phyloP scores from a whole-genome alignment of 306 rosid genomes.

The Astragalus membranaceus region DNA sequence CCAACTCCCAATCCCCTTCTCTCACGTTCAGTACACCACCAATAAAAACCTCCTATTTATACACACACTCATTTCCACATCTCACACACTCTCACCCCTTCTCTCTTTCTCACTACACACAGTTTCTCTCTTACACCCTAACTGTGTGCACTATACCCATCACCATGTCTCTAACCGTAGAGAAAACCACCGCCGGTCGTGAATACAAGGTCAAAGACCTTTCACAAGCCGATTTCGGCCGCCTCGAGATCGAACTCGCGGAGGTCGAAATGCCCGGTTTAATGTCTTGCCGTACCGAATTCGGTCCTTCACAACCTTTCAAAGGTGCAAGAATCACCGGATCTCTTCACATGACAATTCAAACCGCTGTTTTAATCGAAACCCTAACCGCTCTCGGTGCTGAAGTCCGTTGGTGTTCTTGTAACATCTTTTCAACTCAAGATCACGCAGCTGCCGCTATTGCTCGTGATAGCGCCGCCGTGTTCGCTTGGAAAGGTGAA shows the following conservation, averaged over 20 bases:
- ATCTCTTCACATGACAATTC: constrained; percentile 97
- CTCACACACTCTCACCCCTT: constrained; percentile 13
- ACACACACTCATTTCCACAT: constrained; percentile 12
- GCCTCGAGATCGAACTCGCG: constrained; percentile 87
- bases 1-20: neutral
- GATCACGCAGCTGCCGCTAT: constrained; percentile 98
- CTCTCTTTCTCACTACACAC: neutral
- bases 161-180: constrained; percentile 59
- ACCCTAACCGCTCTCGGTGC: constrained; percentile 96
- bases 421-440: constrained; percentile 97
- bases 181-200: constrained; percentile 75
- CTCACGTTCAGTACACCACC: too few species aligned
- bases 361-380: constrained; percentile 91
- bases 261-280: constrained; percentile 99
- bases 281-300: constrained; percentile 62
- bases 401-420: constrained; percentile 95
- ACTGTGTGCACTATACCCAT: neutral
- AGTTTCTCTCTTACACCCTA: neutral
- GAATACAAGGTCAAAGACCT: constrained; percentile 97
- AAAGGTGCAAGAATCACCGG: constrained; percentile 92
- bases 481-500: constrained; percentile 96
- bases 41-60: neutral
- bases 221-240: constrained; percentile 95
- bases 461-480: constrained; percentile 90
- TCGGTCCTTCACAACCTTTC: constrained; percentile 79